Evolutionary conservation across 208 protist species (phyloP), one percentile per base, ranked within the genome.

Genomic region (Leishmania major): DNA sequence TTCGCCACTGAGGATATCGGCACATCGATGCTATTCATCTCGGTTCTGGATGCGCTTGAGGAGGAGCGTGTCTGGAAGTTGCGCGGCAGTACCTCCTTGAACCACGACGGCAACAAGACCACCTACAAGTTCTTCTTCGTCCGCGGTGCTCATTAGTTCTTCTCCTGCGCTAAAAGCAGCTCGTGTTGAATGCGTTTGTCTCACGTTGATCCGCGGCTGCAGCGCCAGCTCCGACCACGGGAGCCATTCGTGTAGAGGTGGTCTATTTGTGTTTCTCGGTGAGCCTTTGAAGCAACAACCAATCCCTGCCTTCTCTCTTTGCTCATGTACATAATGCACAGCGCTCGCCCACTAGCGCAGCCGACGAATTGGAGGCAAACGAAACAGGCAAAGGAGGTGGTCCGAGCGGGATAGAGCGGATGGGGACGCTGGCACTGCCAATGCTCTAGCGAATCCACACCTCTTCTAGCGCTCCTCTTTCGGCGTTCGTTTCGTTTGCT

Each of bases 41-140:
- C 93, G 7, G 55, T 97, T 40, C 88, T 97, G 55, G 92, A 97
- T 78, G 89, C 89, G 19, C 82, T 97, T 31, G 95, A 97, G 79
- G 92, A 97, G 86, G 95, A 97, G 83, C 94, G 94, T 40, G 82
- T 81, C n/a, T 98, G 95, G 94, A 97, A 89, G 79, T 86, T 98
- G 49, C 87, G 92, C 25, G 95, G 93, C 53, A 93, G 88, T 84
- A 95, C 94, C 15, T 88, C 91, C 4, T 86, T 93, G 77, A 92
- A 71, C 74, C 94, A 96, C 80, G 94, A 96, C 79, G 80, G 55
- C 71, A 88, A 94, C 66, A 98, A 98, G 82, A 84, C 85, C 62
- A 96, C 94, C 11, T 96, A 96, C 88, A 93, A 94, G 76, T 96
- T 97, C 82, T 98, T 97, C 77, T 98, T 98, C 84, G 91, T 97